Evolutionary conservation across 257 asterid genomes (phyloP).

Genomic region (Fraxinus anomala): DNA sequence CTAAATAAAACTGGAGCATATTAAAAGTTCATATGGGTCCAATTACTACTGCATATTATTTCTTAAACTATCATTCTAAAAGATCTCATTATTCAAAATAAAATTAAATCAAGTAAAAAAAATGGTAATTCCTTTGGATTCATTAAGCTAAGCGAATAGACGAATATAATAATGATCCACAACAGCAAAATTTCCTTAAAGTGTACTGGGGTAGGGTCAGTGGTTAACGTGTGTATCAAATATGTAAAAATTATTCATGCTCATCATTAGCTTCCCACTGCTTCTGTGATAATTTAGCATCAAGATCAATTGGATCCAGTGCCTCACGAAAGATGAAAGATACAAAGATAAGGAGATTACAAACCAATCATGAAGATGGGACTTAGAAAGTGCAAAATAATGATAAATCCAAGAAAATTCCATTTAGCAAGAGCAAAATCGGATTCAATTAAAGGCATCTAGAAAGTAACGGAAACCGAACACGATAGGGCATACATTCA

Average conservation of each 20-base stretch:
- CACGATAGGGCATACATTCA: not conserved
- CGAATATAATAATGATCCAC: not conserved
- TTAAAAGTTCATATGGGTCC: not conserved
- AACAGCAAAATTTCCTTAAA: not conserved
- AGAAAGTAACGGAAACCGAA: not conserved
- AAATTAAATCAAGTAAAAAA: not conserved
- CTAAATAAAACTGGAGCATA: not conserved
- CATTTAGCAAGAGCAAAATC: not conserved
- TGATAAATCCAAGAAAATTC: no score
- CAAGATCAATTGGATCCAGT: not conserved
- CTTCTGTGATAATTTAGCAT: not conserved
- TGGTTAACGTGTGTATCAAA: not conserved
- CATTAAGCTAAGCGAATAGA: not conserved
- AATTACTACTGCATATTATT: not conserved
- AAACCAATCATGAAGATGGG: not conserved
- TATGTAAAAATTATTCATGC: not conserved
- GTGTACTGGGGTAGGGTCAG: not conserved
- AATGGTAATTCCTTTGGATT: not conserved
- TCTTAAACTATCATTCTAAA: not conserved
- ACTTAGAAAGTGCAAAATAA: not conserved
- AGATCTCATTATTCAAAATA: not conserved
- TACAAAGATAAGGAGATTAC: not conserved
- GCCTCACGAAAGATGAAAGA: not conserved
- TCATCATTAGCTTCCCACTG: not conserved
- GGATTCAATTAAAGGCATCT: not conserved